phyloP scores from a whole-genome alignment of 306 rosid genomes.

The Cajanus cajan region DNA sequence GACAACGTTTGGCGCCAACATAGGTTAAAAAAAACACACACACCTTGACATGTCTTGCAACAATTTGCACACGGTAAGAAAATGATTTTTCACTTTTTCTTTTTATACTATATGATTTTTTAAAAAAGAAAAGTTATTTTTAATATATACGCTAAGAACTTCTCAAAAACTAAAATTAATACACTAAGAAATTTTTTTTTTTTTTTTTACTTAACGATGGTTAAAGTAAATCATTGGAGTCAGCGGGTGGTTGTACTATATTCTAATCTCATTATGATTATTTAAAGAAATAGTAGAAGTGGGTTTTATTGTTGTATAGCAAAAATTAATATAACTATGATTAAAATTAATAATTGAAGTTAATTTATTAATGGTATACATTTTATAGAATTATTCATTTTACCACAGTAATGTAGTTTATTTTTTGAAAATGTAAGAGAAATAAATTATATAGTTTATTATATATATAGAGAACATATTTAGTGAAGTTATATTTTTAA shows the following conservation, averaged over 20 bases:
- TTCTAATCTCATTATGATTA: no score
- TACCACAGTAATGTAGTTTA: not conserved
- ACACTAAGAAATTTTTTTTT: not conserved
- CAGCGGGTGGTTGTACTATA: no score
- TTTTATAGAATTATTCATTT: not conserved
- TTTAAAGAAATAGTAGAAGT: no score
- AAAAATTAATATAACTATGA: no score
- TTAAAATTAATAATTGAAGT: no score
- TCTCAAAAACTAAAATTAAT: no score
- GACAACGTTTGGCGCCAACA: slow-evolving; percentile 7
- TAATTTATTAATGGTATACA: not conserved
- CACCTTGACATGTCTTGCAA: not conserved
- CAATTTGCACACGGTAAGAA: not conserved
- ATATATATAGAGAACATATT: no score
- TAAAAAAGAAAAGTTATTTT: no score
- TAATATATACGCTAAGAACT: no score
- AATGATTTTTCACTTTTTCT: not conserved
- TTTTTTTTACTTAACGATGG: not conserved
- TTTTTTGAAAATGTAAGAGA: not conserved
- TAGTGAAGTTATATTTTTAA: no score
- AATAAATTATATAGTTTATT: not conserved
- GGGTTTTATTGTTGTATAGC: no score
- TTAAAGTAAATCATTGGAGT: not conserved
- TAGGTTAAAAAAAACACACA: not conserved
- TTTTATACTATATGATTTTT: no score